A percentile compares a stretch with the other conserved stretches of the same genome.
Conservation (phyloP, 441 rosid species). For the Gossypium trilobum region DNA sequence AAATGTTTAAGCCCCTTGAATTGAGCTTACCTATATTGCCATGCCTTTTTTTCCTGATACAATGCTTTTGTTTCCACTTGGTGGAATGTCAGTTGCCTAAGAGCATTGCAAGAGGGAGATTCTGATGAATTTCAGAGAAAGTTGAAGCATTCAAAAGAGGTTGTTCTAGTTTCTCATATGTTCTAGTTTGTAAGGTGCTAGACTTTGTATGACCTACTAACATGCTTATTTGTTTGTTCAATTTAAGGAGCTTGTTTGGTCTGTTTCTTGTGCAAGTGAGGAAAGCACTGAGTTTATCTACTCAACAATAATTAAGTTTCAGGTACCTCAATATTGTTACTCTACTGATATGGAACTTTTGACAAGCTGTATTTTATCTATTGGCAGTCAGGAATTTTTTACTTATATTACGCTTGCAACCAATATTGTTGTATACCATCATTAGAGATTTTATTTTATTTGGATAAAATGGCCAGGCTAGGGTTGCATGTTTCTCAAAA, state of each 20-base stretch:
- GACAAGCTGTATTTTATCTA: not conserved
- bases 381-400: not conserved
- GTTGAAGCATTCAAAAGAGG: conserved; percentile 69
- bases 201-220: conserved; percentile 12
- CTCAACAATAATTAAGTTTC: conserved; percentile 74
- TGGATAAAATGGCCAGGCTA: not conserved
- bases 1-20: not conserved
- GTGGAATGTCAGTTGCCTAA: conserved; percentile 60
- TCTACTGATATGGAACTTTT: not conserved
- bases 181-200: conserved; percentile 13
- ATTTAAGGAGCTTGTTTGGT: conserved; percentile 67
- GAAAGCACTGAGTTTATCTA: conserved; percentile 86
- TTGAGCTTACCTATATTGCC: not conserved
- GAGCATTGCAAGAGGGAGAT: conserved; percentile 84
- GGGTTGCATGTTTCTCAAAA: not conserved
- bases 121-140: conserved; percentile 52
- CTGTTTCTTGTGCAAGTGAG: conserved; percentile 71
- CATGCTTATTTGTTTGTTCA: not conserved
- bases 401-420: not conserved
- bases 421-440: not conserved
- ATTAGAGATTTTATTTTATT: not conserved
- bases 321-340: conserved; percentile 38
- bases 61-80: conserved; percentile 17
- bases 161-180: conserved; percentile 21
- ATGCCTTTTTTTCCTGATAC: not conserved